A percentile compares a stretch with the other conserved stretches of the same genome.
Conservation (phyloP, 805 yeast species). For the Komagataella ulmi region DNA sequence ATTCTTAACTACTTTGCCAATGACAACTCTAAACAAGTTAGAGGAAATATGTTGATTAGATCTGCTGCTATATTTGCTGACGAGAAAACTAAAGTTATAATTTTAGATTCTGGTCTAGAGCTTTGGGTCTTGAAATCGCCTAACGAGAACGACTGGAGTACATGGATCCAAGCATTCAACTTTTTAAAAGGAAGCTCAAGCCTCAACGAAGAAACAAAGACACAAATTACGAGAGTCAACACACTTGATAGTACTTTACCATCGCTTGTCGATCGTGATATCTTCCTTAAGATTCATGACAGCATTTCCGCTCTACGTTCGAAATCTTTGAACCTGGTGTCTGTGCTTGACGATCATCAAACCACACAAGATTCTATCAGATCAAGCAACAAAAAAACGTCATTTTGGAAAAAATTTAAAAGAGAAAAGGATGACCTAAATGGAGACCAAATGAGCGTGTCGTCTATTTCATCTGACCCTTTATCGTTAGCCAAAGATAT, state of each 20-base stretch:
- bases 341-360: not conserved
- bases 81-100: slow-evolving; percentile 49
- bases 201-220: slow-evolving; percentile 4
- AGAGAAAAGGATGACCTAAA: not conserved
- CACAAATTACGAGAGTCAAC: not conserved
- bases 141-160: slow-evolving; percentile 49
- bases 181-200: slow-evolving; percentile 17
- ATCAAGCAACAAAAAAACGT: not conserved
- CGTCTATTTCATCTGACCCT: not conserved
- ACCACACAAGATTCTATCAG: not conserved
- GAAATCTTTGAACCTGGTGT: not conserved
- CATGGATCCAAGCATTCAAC: slow-evolving; percentile 78
- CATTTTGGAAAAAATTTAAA: not conserved
- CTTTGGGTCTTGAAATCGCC: slow-evolving; percentile 78
- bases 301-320: not conserved
- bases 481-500: not conserved
- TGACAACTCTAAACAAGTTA: slow-evolving; percentile 53
- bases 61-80: slow-evolving; percentile 77
- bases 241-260: not conserved
- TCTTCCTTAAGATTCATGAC: not conserved
- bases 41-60: slow-evolving; percentile 87
- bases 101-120: slow-evolving; percentile 90
- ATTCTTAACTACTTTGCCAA: slow-evolving; percentile 71
- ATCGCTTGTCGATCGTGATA: not conserved
- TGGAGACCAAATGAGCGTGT: not conserved